phyloP scores from a whole-genome alignment of 352 stramenopile species.

The Pythium sukuiense region DNA sequence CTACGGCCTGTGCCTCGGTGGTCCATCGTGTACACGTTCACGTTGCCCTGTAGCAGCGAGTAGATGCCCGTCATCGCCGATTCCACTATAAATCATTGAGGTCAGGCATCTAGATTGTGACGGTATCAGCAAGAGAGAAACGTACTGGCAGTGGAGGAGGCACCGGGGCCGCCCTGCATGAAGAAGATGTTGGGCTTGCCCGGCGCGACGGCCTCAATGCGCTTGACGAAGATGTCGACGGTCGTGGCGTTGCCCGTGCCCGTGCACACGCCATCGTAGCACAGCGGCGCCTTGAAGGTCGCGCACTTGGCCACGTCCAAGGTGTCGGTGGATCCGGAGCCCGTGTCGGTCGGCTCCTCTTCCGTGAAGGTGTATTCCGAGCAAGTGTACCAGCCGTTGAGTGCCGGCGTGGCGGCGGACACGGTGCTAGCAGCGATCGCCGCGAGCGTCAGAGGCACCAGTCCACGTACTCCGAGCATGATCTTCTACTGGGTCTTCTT shows the following conservation, averaged over 20 bases:
- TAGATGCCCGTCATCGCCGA: conserved; percentile 39
- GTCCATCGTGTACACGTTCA: conserved; percentile 62
- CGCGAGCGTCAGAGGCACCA: conserved; percentile 9
- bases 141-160: conserved; percentile 20
- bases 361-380: conserved; percentile 20
- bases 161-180: conserved; percentile 22
- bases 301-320: conserved; percentile 37
- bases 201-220: conserved; percentile 13
- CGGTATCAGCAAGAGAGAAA: not conserved
- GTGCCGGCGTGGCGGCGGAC: not conserved
- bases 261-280: conserved; percentile 38
- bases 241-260: conserved; percentile 22
- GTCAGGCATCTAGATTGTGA: no score
- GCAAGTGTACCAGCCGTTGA: conserved; percentile 57
- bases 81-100: no score
- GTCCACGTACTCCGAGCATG: not conserved
- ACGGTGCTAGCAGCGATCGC: not conserved
- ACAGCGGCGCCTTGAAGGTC: conserved; percentile 38
- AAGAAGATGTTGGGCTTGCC: conserved; percentile 25
- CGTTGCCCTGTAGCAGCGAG: conserved; percentile 23
- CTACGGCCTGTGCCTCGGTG: conserved; percentile 53
- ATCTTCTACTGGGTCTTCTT: not conserved
- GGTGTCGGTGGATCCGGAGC: conserved; percentile 6
- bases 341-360: conserved; percentile 11
- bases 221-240: conserved; percentile 55